Percentiles rank a stretch among this genome's conserved stretches.
Conservation (phyloP, 2,329 filamentous ascomycete species). For the Bipolaris victoriae region DNA sequence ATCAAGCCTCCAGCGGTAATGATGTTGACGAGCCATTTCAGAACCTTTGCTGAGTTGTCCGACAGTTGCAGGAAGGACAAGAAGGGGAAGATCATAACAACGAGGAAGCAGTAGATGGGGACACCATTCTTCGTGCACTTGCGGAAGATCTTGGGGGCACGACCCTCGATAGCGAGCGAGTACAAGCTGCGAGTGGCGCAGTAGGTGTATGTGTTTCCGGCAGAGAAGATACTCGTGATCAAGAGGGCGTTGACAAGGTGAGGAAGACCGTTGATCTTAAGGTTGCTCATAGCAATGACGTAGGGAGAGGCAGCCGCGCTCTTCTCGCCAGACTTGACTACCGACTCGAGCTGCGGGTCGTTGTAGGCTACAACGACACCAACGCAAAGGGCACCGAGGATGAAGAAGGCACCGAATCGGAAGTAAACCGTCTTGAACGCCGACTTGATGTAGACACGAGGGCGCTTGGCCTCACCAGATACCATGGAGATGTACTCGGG, state of each 20-base stretch:
- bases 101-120: conserved; percentile 73
- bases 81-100: conserved; percentile 71
- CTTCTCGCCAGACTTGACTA: conserved; percentile 37
- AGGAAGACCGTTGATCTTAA: conserved; percentile 61
- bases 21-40: conserved; percentile 74
- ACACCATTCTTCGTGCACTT: conserved; percentile 68
- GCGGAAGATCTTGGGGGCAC: conserved; percentile 61
- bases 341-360: conserved; percentile 71
- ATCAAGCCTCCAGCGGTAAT: conserved; percentile 71
- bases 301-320: conserved; percentile 65
- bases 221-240: conserved; percentile 62
- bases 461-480: conserved; percentile 55
- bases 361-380: conserved; percentile 65
- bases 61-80: conserved; percentile 77
- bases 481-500: conserved; percentile 59
- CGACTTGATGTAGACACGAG: conserved; percentile 54
- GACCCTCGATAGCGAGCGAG: conserved; percentile 60
- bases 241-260: conserved; percentile 64
- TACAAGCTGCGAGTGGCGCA: conserved; percentile 61
- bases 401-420: conserved; percentile 56
- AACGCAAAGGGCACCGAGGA: conserved; percentile 53
- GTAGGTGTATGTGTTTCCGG: conserved; percentile 63
- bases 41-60: conserved; percentile 67
- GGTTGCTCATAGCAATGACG: conserved; percentile 65
- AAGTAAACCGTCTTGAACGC: conserved; percentile 58